Evolutionary conservation across 257 asterid species (phyloP), one percentile per base, ranked within the genome.

Genomic region (Capsicum baccatum): DNA sequence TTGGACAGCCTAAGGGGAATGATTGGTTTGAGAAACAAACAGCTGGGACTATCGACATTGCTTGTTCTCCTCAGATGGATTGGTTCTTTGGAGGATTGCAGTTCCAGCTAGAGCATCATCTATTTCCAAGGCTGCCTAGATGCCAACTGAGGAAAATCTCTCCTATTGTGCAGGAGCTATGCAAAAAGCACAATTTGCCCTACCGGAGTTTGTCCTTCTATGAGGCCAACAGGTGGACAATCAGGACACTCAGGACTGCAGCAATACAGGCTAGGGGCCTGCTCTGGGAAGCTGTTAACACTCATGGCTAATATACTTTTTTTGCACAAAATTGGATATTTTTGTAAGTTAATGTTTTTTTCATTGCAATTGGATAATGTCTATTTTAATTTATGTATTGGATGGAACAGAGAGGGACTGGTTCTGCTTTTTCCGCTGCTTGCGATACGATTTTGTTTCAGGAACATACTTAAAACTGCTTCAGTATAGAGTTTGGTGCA

Each of bases 21-120:
- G 92, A 92, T 19, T 96, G 99, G 98, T 96, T 96, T 19, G 93
- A 96, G 85, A 94, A 94, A 68, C 99, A 95, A 84, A 92, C 97
- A 0, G 69, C 87, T 0, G 99, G 99, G 19, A 93, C 97, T 1
- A 94, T 96, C 0, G 96, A 94, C 79, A 96, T 96, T 15, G 21
- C 91, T 0, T 94, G 98, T 64, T 83, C 92, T 2, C 67, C 97
- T n/a, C 82, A 84, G 84, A 92, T 94, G 98, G 98, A 96, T 85
- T 96, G 97, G 96, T 89, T 96, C 73, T 94, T 83, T 10, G 99
- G 99, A 0, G 99, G 99, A 14, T 62, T 96, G 60, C 97, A 96
- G 63, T 96, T 96, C 76, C 99, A 96, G 91, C 90, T 94, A 0
- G 99, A 96, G 52, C 98, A 96, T 50, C 99, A 96, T 83, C 83